Conservation (phyloP, 2,329 filamentous ascomycete species). For the Fusarium sp. region DNA sequence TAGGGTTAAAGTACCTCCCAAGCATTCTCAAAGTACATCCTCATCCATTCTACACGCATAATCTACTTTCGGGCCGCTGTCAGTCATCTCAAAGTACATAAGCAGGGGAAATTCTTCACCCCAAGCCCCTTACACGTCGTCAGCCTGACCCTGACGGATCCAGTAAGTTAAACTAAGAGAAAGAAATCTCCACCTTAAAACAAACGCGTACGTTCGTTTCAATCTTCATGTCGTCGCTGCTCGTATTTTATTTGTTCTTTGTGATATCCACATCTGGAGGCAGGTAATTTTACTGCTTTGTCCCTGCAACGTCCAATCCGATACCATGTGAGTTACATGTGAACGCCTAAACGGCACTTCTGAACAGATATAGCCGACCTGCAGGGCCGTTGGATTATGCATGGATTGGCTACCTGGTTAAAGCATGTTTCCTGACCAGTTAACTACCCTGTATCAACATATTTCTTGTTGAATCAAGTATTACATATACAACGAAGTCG, state of each 20-base stretch:
- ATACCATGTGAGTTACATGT: slow-evolving; percentile 1
- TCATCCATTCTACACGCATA: neutral
- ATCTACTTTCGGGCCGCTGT: slow-evolving; percentile 9
- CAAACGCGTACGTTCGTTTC: slow-evolving; percentile 53
- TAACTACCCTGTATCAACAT: neutral
- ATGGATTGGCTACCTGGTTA: neutral
- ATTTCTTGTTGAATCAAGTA: neutral
- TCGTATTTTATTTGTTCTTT: slow-evolving; percentile 11
- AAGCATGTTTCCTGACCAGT: neutral
- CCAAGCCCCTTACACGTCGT: slow-evolving; percentile 43
- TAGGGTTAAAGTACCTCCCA: slow-evolving; percentile 7
- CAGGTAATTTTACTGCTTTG: neutral
- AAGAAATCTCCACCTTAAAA: neutral
- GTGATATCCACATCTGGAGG: neutral
- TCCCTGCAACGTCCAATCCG: neutral
- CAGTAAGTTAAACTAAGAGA: slow-evolving; percentile 50
- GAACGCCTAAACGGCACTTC: neutral
- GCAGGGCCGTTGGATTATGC: slow-evolving; percentile 2
- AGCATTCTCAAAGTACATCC: slow-evolving; percentile 12
- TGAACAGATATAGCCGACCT: neutral
- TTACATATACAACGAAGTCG: too few species aligned
- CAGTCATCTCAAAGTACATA: slow-evolving; percentile 21
- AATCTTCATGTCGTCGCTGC: slow-evolving; percentile 7
- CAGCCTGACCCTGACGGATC: slow-evolving; percentile 43
- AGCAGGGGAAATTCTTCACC: slow-evolving; percentile 13